Conservation (phyloP, 441 rosid species). For the Euphorbia schlechtendalii region DNA sequence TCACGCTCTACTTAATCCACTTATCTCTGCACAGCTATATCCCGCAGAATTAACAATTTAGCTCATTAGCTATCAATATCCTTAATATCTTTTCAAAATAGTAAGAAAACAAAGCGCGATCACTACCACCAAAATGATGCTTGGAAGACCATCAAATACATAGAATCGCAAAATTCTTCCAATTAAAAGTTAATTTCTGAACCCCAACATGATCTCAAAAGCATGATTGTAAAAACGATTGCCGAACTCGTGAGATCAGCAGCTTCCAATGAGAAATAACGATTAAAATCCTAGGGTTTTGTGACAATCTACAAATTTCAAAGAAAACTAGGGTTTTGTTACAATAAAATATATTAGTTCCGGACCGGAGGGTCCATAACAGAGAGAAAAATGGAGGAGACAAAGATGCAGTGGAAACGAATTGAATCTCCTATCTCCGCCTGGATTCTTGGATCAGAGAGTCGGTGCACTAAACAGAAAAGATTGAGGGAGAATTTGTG, state of each 20-base stretch:
- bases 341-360: constrained; percentile 9
- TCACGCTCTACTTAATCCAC: neutral
- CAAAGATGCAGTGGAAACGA: constrained; percentile 11
- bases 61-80: constrained; percentile 13
- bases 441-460: constrained; percentile 21
- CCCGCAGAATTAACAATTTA: constrained; percentile 21
- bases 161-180: constrained; percentile 8
- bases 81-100: constrained; percentile 3
- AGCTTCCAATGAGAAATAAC: constrained; percentile 22
- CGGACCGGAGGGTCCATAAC: constrained; percentile 19
- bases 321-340: constrained; percentile 34
- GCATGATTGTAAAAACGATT: constrained; percentile 14
- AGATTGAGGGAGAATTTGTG: neutral
- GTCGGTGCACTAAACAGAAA: constrained; percentile 7
- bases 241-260: constrained; percentile 14
- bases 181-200: constrained; percentile 27
- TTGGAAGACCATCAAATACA: constrained; percentile 14
- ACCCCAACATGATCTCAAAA: constrained; percentile 18
- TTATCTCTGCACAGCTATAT: constrained; percentile 5
- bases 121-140: constrained; percentile 20
- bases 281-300: constrained; percentile 35
- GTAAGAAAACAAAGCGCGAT: constrained; percentile 13
- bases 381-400: neutral
- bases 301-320: constrained; percentile 21
- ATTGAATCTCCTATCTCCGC: constrained; percentile 27